Evolutionary conservation across 2,329 filamentous ascomycete species (phyloP).

Genomic region (Teratosphaeria gauchensis): DNA sequence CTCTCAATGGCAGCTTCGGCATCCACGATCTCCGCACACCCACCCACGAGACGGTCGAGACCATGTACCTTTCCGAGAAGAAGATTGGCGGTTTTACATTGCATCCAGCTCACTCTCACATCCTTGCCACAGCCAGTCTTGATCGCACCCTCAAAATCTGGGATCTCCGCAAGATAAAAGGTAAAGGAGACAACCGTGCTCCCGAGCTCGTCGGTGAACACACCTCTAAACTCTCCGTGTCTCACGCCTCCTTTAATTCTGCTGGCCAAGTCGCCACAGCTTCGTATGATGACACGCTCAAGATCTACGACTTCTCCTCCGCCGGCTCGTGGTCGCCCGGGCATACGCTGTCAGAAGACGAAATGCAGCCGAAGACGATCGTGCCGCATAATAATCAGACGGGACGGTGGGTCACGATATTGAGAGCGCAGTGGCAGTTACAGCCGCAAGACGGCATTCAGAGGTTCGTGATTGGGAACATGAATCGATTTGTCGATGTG

Average conservation of each 20-base stretch:
- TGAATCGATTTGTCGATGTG: constrained; percentile 82
- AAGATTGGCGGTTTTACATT: constrained; percentile 93
- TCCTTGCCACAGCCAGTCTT: constrained; percentile 79
- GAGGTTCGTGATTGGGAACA: constrained; percentile 88
- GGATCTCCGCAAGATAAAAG: constrained; percentile 74
- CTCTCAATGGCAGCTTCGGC: constrained; percentile 69
- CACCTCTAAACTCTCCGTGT: constrained; percentile 72
- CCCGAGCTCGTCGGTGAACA: constrained; percentile 74
- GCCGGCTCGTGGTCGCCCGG: constrained; percentile 36
- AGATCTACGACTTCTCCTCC: constrained; percentile 69
- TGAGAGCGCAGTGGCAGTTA: constrained; percentile 83
- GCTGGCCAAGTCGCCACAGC: constrained; percentile 82
- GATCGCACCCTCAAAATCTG: constrained; percentile 86
- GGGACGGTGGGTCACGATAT: constrained; percentile 81
- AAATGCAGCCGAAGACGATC: constrained; percentile 59
- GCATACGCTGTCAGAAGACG: constrained; percentile 43
- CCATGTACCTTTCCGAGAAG: constrained; percentile 73
- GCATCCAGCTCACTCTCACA: constrained; percentile 68
- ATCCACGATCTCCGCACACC: constrained; percentile 65
- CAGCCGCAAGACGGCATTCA: constrained; percentile 68
- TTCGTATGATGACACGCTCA: constrained; percentile 90
- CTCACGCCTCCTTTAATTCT: constrained; percentile 81
- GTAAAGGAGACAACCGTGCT: constrained; percentile 44
- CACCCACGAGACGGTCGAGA: constrained; percentile 44
- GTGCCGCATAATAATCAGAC: constrained; percentile 93